Evolutionary conservation across 2,329 filamentous ascomycete genomes (phyloP), one percentile per base, ranked within the genome.

Genomic region (Fusarium tricinctum): DNA sequence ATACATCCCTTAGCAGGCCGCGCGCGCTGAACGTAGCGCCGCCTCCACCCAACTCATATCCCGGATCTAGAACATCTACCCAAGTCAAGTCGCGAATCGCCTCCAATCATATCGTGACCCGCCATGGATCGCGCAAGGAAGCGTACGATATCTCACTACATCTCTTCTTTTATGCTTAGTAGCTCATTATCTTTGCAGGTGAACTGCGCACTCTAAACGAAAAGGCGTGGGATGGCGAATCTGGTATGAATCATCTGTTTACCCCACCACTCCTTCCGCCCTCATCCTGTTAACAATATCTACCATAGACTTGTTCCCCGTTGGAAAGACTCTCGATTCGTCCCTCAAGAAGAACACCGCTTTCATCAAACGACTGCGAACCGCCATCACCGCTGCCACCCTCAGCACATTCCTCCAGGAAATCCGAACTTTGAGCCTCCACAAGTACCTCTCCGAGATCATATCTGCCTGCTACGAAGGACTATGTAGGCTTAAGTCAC

Each of bases 281-380:
- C 50, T 62, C 62, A 33, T 58, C 46, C 45, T 22, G 47, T 53
- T 63, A 62, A 57, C 63, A 74, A 39, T 72, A 66, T 40, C 30
- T 28, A 45, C 32, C 19, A 23, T 57, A 97, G 94, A 92, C 83
- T 82, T 97, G 66, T 93, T 97, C 76, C 81, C 88, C 54, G 89
- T 96, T 72, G 90, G 88, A 79, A 87, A 88, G 76, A 91, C 92
- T 30, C 90, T 98, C 76, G 95, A 98, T 80, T 97, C 95, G 52
- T 96, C 94, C 51, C 86, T 98, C 79, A 97, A 97, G 83, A 98
- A 97, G 84, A 98, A 98, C 75, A 98, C 95, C 6, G 94, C 94
- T 70, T 97, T 98, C 79, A 98, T 98, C 77, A 97, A 97, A 81
- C 93, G 95, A 75, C 86, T 98, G 57, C 92, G 95, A 73, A 97